phyloP scores from a whole-genome alignment of 192 early-diverging fungal genomes.

The Spizellomyces punctatus region DNA sequence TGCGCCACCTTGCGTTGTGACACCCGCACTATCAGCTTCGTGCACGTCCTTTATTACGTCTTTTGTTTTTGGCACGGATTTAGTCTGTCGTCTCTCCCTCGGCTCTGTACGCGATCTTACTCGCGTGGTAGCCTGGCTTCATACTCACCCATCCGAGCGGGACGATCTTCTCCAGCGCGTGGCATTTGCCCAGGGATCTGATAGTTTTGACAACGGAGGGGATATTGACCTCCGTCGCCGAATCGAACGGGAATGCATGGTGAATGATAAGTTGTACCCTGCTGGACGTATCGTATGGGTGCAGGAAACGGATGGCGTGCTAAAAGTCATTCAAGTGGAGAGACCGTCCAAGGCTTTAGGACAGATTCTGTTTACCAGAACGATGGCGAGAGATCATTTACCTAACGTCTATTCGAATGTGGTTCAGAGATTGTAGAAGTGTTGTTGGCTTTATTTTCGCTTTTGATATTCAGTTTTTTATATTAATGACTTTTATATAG shows the following conservation, averaged over 20 bases:
- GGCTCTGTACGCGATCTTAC: slow-evolving; percentile 77
- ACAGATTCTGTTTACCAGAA: slow-evolving; percentile 37
- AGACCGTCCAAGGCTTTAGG: slow-evolving; percentile 34
- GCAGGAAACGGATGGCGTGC: neutral
- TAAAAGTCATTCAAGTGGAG: slow-evolving; percentile 30
- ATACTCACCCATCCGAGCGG: slow-evolving; percentile 6
- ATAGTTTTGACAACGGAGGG: neutral
- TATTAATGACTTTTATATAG: no score
- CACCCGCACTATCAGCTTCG: slow-evolving; percentile 63
- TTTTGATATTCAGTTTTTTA: no score
- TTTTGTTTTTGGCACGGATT: slow-evolving; percentile 80
- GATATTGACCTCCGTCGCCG: slow-evolving; percentile 16
- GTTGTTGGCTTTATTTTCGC: no score
- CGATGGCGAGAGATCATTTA: slow-evolving; percentile 36
- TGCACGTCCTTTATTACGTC: slow-evolving; percentile 74
- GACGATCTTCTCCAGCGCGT: slow-evolving; percentile 20
- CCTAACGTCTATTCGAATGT: slow-evolving; percentile 32
- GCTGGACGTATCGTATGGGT: slow-evolving; percentile 45
- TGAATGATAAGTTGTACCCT: slow-evolving; percentile 40
- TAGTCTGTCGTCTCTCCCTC: slow-evolving; percentile 75
- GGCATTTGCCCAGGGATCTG: neutral
- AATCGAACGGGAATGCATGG: slow-evolving; percentile 27
- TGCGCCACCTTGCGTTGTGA: slow-evolving; percentile 79
- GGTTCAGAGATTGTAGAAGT: neutral
- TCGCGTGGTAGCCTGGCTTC: slow-evolving; percentile 52